Percentiles rank a stretch among this genome's conserved stretches.
Evolutionary conservation across 495 filamentous ascomycete genomes (phyloP).

Genomic region (Lasiosphaeria ovina): DNA sequence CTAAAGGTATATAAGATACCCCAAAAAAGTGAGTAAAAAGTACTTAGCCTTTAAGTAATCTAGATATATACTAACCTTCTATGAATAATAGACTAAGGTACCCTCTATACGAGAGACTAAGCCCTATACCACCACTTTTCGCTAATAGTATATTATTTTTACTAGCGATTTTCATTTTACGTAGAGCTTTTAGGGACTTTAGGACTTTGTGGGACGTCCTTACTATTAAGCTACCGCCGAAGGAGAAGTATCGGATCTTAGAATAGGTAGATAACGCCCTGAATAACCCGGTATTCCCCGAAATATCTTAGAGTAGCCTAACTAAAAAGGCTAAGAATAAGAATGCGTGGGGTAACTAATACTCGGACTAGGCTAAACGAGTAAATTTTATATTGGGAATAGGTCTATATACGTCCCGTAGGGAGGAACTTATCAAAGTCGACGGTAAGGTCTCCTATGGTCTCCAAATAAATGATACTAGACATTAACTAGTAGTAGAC

Average conservation of each 20-base stretch:
- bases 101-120: not conserved
- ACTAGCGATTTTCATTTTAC: constrained; percentile 2
- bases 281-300: not conserved
- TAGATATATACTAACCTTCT: not conserved
- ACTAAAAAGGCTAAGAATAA: not conserved
- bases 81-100: not conserved
- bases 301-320: not conserved
- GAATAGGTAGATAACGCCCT: constrained; percentile 1
- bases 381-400: not conserved
- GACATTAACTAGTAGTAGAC: not conserved
- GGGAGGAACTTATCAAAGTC: constrained; percentile 1
- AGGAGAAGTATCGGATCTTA: constrained; percentile 5
- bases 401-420: not conserved
- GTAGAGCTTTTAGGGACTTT: not conserved
- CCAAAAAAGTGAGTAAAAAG: too few relatives aligned
- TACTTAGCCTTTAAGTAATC: not conserved
- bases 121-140: not conserved
- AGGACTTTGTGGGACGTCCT: not conserved
- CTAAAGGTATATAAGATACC: too few relatives aligned
- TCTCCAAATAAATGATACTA: constrained; percentile 1
- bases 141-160: not conserved
- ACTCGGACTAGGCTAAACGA: not conserved
- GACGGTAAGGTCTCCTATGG: not conserved
- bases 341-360: not conserved
- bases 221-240: not conserved